These are phyloP conservation scores for Ascoidea tarda DNA, from an alignment of 805 yeast species.

Conservation along the genomic window DNA sequence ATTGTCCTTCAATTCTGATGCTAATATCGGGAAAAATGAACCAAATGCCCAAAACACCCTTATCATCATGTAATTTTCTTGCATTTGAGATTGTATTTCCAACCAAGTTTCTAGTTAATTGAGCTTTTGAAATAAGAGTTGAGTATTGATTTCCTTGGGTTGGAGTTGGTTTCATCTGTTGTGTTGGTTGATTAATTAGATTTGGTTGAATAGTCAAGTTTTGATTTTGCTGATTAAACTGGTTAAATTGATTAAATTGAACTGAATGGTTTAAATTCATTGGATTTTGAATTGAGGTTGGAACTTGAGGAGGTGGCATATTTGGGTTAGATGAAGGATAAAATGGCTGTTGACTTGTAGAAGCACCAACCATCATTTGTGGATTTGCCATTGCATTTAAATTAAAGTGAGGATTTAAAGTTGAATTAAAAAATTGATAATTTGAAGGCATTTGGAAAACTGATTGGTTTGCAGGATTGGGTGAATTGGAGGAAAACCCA, in stretches of 20 bases:
- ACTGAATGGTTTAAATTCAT: too few species aligned
- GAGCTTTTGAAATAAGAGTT: background rate
- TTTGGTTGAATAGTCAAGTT: too few species aligned
- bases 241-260: too few species aligned
- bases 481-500: background rate
- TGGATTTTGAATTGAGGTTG: too few species aligned
- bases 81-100: conserved; percentile 26
- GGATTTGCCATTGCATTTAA: too few species aligned
- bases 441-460: too few species aligned
- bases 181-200: too few species aligned
- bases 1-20: conserved; percentile 27
- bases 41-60: conserved; percentile 24
- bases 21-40: conserved; percentile 27
- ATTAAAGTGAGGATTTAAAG: background rate
- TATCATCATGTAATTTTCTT: conserved; percentile 22
- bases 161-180: background rate
- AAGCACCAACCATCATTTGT: too few species aligned
- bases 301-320: background rate
- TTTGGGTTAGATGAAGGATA: background rate
- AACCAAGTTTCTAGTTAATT: conserved; percentile 23
- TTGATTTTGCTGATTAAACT: background rate
- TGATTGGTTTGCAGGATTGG: too few species aligned
- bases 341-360: background rate
- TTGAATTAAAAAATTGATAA: background rate
- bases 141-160: background rate